Evolutionary conservation across 2,329 filamentous ascomycete species (phyloP), one percentile per base, ranked within the genome.

Genomic region (Verticillium tricorpus): DNA sequence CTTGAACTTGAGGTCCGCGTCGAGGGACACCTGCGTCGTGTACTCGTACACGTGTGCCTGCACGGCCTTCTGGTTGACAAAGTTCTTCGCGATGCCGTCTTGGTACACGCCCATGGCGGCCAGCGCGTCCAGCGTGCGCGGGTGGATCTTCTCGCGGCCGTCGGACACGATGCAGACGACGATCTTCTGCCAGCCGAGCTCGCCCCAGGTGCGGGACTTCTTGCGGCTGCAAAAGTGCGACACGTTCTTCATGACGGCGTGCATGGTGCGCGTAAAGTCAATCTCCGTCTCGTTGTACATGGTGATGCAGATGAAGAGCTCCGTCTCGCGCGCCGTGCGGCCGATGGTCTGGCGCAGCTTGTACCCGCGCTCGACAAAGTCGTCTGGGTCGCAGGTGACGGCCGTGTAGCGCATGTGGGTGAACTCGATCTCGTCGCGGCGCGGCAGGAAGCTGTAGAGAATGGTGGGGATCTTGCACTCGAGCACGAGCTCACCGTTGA

Each of bases 281-380:
- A 97, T 92, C 73, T 98, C 95, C 76, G 97, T 91, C 77, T 99
- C 95, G 76, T 99, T 99, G 80, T 97, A 98, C 95, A 98, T 98
- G 69, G 95, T 99, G 64, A 99, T 82, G 73, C 93, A 97, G 69
- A 99, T 96, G 74, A 98, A 95, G 8, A 99, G 80, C 76, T 99
- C 95, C 0, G 94, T 98, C 75, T 98, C 93, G 65, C 95, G 87
- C 32, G 88, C 81, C 1, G 91, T 96, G 62, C 81, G 85, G 56
- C 93, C 93, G 64, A 97, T 92, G 71, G 91, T 92, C 76, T 98
- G 95, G 60, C 95, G 90, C 70, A 99, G 79, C 72, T 96, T 95
- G 80, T 97, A 99, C 1, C 93, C 94, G 65, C 89, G 86, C 8
- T 89, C 84, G 3, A 93, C 90, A 70, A 96, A 98, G 73, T 98